phyloP scores from a whole-genome alignment of 192 early-diverging fungal species.

The Backusella australiensis region DNA sequence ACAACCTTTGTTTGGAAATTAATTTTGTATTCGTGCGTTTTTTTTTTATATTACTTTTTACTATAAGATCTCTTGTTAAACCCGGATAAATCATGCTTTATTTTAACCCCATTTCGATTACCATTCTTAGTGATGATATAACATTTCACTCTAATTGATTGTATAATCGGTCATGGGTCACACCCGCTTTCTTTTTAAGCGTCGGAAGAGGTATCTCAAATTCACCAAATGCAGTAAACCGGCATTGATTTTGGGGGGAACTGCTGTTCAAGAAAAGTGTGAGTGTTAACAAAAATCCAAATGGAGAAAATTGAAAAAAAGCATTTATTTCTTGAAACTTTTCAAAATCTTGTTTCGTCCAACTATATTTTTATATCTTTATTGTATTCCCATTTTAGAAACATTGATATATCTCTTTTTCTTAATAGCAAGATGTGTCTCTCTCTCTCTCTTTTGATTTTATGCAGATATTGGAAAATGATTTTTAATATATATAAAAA shows the following conservation, averaged over 20 bases:
- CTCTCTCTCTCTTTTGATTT: not conserved
- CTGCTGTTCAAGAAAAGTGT: not conserved
- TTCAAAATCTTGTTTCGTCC: not conserved
- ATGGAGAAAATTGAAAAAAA: not conserved
- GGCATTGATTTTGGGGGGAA: not conserved
- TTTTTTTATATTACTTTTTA: not conserved
- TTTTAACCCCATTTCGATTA: not conserved
- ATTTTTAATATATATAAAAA: not conserved
- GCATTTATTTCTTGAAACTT: not conserved
- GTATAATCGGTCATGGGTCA: slow-evolving; percentile 6
- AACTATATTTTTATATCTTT: not conserved
- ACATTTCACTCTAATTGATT: not conserved
- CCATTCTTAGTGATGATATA: slow-evolving; percentile 8
- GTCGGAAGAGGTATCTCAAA: not conserved
- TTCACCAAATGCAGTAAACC: not conserved
- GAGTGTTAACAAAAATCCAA: not conserved
- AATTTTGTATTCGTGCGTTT: not conserved
- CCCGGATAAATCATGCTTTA: slow-evolving; percentile 6
- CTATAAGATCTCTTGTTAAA: not conserved
- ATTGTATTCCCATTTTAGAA: not conserved
- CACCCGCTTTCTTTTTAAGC: not conserved
- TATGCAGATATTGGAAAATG: not conserved
- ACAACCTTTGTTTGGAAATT: not conserved
- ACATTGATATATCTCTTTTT: not conserved
- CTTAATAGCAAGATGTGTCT: not conserved